Conservation (phyloP, 2,329 filamentous ascomycete genomes). For the Colletotrichum limetticola region DNA sequence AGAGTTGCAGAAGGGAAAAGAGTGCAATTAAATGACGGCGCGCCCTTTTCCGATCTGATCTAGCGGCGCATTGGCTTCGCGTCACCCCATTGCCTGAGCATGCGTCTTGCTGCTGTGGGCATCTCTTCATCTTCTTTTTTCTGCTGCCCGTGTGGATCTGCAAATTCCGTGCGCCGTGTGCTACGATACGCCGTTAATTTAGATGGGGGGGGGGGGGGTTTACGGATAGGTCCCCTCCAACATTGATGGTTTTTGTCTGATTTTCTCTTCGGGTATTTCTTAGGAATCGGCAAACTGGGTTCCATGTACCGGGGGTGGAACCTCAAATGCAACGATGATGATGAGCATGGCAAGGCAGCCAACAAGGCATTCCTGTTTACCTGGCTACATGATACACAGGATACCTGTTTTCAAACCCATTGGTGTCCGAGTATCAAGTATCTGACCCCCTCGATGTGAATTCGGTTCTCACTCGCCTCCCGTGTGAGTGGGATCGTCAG, state of each 20-base stretch:
- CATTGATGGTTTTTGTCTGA: not conserved
- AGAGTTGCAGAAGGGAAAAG: not conserved
- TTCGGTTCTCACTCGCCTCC: not conserved
- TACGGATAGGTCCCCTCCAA: not conserved
- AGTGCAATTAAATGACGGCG: not conserved
- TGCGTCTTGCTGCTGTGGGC: not conserved
- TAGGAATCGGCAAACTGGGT: not conserved
- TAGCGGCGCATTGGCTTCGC: conserved; percentile 33
- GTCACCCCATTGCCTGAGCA: conserved; percentile 22
- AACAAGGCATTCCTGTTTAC: conserved; percentile 15
- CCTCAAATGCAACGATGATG: conserved; percentile 26
- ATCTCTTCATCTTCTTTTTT: not conserved
- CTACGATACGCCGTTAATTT: conserved; percentile 3
- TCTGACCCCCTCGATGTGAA: not conserved
- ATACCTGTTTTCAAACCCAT: not conserved
- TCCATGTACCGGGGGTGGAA: conserved; percentile 13
- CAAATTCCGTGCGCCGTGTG: conserved; percentile 7
- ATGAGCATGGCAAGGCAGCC: conserved; percentile 23
- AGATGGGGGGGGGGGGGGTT: not conserved
- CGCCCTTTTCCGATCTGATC: conserved; percentile 27
- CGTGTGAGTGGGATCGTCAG: conserved; percentile 4
- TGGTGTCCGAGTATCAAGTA: not conserved
- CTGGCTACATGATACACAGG: not conserved
- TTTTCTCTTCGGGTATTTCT: not conserved
- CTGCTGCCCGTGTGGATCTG: conserved; percentile 6